Evolutionary conservation across 768 basidiomycete species (phyloP).

Genomic region (Asterophora lycoperdoides): DNA sequence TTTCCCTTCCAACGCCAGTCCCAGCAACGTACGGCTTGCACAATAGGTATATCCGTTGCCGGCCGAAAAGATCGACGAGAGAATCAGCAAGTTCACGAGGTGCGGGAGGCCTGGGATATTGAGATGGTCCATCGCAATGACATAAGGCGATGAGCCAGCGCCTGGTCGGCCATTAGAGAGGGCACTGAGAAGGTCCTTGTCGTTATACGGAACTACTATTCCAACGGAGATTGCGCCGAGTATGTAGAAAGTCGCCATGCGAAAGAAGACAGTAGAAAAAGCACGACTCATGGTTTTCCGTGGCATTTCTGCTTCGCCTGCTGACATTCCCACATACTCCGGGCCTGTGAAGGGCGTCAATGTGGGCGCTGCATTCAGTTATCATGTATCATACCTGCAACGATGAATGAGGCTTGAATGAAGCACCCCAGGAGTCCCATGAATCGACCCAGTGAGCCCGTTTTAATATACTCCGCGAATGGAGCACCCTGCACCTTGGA

Average conservation of each 20-base stretch:
- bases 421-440: constrained; percentile 63
- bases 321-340: constrained; percentile 54
- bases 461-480: constrained; percentile 52
- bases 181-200: constrained; percentile 48
- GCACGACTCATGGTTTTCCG: constrained; percentile 67
- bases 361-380: not conserved
- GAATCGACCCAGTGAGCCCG: constrained; percentile 54
- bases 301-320: constrained; percentile 70
- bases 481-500: constrained; percentile 43
- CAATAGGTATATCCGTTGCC: constrained; percentile 68
- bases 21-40: constrained; percentile 48
- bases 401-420: constrained; percentile 58
- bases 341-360: constrained; percentile 29
- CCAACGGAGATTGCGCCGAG: constrained; percentile 68
- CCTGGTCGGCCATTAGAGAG: constrained; percentile 53
- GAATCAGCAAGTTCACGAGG: constrained; percentile 68
- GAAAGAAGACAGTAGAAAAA: constrained; percentile 73
- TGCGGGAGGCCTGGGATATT: constrained; percentile 62
- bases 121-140: constrained; percentile 72
- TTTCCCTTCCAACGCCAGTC: constrained; percentile 58
- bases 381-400: constrained; percentile 39
- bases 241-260: constrained; percentile 76
- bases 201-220: constrained; percentile 73
- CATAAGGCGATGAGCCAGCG: constrained; percentile 75
- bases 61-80: constrained; percentile 68